Evolutionary conservation across 805 yeast genomes (phyloP).

Genomic region (Monosporozyma unispora): DNA sequence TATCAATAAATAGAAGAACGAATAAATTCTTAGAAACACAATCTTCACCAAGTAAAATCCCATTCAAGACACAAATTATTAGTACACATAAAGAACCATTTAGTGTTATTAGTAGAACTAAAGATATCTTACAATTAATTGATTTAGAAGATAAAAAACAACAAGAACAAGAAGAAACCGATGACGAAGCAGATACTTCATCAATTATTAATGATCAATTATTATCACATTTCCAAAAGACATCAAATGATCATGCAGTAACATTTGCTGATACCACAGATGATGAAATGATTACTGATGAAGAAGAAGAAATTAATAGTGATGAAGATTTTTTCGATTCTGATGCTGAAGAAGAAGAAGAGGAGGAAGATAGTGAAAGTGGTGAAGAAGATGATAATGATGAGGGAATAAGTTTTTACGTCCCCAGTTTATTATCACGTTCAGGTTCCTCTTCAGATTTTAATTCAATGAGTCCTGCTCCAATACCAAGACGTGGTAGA

Average conservation of each 20-base stretch:
- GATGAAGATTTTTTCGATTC: not conserved
- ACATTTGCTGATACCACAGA: not conserved
- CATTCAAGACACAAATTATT: slow-evolving; percentile 1
- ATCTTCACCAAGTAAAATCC: not conserved
- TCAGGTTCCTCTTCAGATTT: slow-evolving; percentile 17
- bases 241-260: not conserved
- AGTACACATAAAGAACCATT: slow-evolving; percentile 5
- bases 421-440: slow-evolving; percentile 25
- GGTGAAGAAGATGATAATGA: slow-evolving; percentile 30
- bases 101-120: slow-evolving; percentile 1
- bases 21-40: slow-evolving; percentile 1
- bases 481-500: slow-evolving; percentile 14
- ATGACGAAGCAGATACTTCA: not conserved
- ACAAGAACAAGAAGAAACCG: not conserved
- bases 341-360: slow-evolving; percentile 1
- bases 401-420: slow-evolving; percentile 32
- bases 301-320: too few species aligned
- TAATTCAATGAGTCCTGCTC: slow-evolving; percentile 5
- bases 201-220: not conserved
- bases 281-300: not conserved
- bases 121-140: slow-evolving; percentile 2
- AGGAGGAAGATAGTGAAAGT: slow-evolving; percentile 19
- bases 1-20: slow-evolving; percentile 19
- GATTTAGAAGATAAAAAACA: slow-evolving; percentile 3
- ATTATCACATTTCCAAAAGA: not conserved